A percentile compares a stretch with the other conserved stretches of the same genome.
Evolutionary conservation across 352 stramenopile species (phyloP).

Genomic region (Peronosclerospora sorghi): DNA sequence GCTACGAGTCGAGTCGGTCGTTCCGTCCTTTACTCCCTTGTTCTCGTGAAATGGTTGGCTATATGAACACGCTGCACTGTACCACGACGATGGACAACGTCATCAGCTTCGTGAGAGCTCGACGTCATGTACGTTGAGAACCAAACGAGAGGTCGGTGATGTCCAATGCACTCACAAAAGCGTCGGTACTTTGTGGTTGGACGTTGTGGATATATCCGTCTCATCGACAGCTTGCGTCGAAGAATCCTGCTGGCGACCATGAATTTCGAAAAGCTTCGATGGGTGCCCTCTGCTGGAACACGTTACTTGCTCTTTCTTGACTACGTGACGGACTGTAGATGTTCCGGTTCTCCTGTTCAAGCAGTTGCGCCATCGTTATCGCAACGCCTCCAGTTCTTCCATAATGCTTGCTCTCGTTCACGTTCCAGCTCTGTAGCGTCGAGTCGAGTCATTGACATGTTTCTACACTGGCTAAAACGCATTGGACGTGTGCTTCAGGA

Average conservation of each 20-base stretch:
- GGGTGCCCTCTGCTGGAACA: slow-evolving; percentile 32
- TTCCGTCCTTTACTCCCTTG: too few species aligned
- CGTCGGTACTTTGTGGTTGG: slow-evolving; percentile 28
- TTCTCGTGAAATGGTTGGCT: too few species aligned
- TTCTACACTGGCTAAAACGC: slow-evolving; percentile 17
- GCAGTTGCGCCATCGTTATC: too few species aligned
- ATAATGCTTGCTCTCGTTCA: too few species aligned
- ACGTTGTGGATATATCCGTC: too few species aligned
- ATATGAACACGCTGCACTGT: too few species aligned
- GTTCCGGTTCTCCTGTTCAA: slow-evolving; percentile 20
- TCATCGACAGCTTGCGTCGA: slow-evolving; percentile 14
- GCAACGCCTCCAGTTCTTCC: too few species aligned
- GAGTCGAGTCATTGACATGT: neutral
- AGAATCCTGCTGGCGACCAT: too few species aligned
- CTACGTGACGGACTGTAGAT: slow-evolving; percentile 49
- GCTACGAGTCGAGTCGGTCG: too few species aligned
- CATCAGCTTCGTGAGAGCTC: slow-evolving; percentile 5
- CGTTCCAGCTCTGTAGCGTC: too few species aligned
- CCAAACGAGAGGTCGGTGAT: slow-evolving; percentile 3
- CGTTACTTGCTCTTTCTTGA: slow-evolving; percentile 28
- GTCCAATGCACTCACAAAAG: slow-evolving; percentile 21
- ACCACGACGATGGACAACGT: too few species aligned
- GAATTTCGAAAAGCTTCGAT: slow-evolving; percentile 31
- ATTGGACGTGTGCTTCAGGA: slow-evolving; percentile 23
- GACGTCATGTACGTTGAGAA: neutral